Conservation (phyloP, 768 basidiomycete genomes). For the Suillus bovinus region DNA sequence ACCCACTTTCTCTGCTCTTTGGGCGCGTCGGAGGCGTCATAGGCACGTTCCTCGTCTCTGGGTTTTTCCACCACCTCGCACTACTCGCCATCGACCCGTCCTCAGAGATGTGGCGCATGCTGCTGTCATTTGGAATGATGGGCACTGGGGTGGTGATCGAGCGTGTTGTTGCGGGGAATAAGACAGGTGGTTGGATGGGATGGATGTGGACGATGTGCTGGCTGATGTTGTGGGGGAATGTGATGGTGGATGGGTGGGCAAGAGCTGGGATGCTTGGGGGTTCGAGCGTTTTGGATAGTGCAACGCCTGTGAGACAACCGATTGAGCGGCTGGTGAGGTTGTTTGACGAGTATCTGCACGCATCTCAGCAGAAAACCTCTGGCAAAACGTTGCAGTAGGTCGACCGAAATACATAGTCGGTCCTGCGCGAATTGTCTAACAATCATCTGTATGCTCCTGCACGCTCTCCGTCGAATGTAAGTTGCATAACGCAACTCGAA, state of each 20-base stretch:
- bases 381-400: no score
- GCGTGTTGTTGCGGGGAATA: slow-evolving; percentile 25
- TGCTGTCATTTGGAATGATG: slow-evolving; percentile 56
- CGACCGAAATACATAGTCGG: background rate
- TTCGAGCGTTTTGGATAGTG: slow-evolving; percentile 11
- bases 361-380: background rate
- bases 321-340: slow-evolving; percentile 14
- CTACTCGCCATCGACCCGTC: slow-evolving; percentile 51
- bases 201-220: slow-evolving; percentile 37
- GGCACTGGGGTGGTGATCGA: slow-evolving; percentile 53
- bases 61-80: slow-evolving; percentile 52
- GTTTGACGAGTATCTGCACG: slow-evolving; percentile 19
- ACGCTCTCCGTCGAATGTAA: background rate
- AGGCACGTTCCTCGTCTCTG: slow-evolving; percentile 59
- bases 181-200: slow-evolving; percentile 31
- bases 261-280: slow-evolving; percentile 15
- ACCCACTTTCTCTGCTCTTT: slow-evolving; percentile 34
- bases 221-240: slow-evolving; percentile 23
- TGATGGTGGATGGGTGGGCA: slow-evolving; percentile 25
- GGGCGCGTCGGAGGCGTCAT: slow-evolving; percentile 52
- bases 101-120: slow-evolving; percentile 41
- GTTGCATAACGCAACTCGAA: no score
- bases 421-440: background rate
- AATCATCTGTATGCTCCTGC: background rate
- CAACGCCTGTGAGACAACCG: slow-evolving; percentile 9